Evolutionary conservation across 1,139 yeast species (phyloP).

Genomic region (Eremothecium sinecaudum): DNA sequence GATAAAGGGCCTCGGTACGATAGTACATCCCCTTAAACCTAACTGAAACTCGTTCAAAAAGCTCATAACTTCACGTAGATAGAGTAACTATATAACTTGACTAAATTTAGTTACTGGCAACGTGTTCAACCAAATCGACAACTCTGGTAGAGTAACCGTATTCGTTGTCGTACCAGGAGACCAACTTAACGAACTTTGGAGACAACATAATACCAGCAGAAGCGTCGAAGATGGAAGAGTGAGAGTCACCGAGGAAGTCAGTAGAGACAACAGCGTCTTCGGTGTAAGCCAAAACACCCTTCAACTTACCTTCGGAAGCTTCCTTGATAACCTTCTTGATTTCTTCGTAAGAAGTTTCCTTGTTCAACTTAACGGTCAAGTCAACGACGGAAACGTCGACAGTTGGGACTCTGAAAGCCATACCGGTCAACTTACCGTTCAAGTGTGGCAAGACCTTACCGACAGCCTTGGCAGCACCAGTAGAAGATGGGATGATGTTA

Average conservation of each 20-base stretch:
- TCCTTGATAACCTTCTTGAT: constrained; percentile 60
- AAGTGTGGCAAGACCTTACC: constrained; percentile 82
- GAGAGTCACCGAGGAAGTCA: constrained; percentile 66
- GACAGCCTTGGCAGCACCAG: constrained; percentile 91
- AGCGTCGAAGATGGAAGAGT: constrained; percentile 77
- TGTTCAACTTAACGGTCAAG: constrained; percentile 62
- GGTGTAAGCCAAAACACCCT: constrained; percentile 75
- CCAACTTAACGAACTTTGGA: constrained; percentile 75
- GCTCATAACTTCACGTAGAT: too few relatives aligned
- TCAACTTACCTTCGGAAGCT: constrained; percentile 62
- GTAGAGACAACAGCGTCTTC: constrained; percentile 80
- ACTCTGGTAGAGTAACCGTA: constrained; percentile 88
- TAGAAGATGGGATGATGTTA: constrained; percentile 81
- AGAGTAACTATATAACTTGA: too few relatives aligned
- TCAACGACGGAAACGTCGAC: constrained; percentile 77
- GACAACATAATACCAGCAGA: constrained; percentile 80
- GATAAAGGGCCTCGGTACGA: too few relatives aligned
- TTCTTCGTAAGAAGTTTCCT: constrained; percentile 65
- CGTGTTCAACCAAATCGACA: constrained; percentile 74
- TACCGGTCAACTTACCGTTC: constrained; percentile 83
- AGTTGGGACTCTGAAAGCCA: constrained; percentile 85
- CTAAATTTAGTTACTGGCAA: constrained; percentile 34
- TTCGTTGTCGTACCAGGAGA: constrained; percentile 87
- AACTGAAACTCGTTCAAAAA: too few relatives aligned
- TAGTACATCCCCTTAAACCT: too few relatives aligned